Evolutionary conservation across 495 filamentous ascomycete genomes (phyloP), one percentile per base, ranked within the genome.

Genomic region (Haplographium delicatum): DNA sequence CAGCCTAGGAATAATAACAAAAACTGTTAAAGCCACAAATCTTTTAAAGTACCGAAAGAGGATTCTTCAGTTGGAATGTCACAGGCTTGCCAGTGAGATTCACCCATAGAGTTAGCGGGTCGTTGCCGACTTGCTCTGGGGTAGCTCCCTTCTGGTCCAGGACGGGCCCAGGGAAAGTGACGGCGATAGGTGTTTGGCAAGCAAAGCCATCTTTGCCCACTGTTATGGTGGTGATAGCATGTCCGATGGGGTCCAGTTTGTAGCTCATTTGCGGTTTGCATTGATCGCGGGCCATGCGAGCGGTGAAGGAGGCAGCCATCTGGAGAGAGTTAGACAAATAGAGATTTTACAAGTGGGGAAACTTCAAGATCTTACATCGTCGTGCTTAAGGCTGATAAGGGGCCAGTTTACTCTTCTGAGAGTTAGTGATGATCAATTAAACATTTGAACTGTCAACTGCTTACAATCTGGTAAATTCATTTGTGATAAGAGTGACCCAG

Each of bases 51-150:
- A n/a, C n/a, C n/a, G n/a, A n/a, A n/a, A n/a, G n/a, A n/a, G n/a
- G n/a, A n/a, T n/a, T n/a, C n/a, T n/a, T n/a, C n/a, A 51, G 37
- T 26, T 25, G 35, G 27, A 51, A 75, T 1, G 69, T 75, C 1
- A 76, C 71, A 0, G 79, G 65, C 0, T 72, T 66, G n/a, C 80
- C 80, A 24, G 71, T 65, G 34, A 84, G 62, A 30, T 66, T 62
- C 11, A 72, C 73, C 80, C 76, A 84, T 27, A 82, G 70, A 4
- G 79, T 83, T 39, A 74, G 56, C 13, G 80, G 79, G 59, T 84
- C 80, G 24, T 52, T 69, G 5, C 80, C 80, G 2, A 81, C 48
- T 64, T 81, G 66, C 58, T 84, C 80, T 22, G 67, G 69, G 3
- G 66, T 69, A 34, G 68, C 70, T 4, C 55, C 59, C 28, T 65